These are phyloP conservation scores for Trametes punicea DNA, from an alignment of 768 basidiomycete species.

Conservation along the genomic window DNA sequence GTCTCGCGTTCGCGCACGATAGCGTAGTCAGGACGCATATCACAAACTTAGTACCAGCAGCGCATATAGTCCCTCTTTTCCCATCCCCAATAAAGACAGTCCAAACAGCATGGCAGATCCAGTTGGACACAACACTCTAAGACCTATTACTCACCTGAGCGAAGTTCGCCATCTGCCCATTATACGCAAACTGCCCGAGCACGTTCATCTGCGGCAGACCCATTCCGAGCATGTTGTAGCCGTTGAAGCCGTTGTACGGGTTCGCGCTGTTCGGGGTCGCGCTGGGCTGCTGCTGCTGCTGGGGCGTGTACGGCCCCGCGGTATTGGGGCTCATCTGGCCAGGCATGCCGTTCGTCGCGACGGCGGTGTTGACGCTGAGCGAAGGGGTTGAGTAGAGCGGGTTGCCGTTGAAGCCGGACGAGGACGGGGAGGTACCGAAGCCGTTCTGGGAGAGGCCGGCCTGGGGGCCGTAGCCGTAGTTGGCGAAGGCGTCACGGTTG, in stretches of 20 bases:
- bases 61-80: too few species aligned
- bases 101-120: too few species aligned
- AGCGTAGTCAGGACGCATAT: too few species aligned
- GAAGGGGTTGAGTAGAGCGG: slow-evolving; percentile 73
- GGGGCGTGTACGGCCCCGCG: slow-evolving; percentile 52
- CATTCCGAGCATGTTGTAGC: slow-evolving; percentile 80
- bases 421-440: slow-evolving; percentile 48
- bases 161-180: slow-evolving; percentile 66
- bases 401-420: slow-evolving; percentile 47
- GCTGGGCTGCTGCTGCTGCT: slow-evolving; percentile 34
- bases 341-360: slow-evolving; percentile 44
- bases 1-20: too few species aligned
- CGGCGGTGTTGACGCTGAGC: slow-evolving; percentile 62
- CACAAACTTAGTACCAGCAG: too few species aligned
- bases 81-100: too few species aligned
- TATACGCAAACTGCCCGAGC: slow-evolving; percentile 70
- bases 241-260: slow-evolving; percentile 57
- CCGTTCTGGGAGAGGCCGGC: slow-evolving; percentile 48
- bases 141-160: slow-evolving; percentile 44
- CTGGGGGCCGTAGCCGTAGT: slow-evolving; percentile 83
- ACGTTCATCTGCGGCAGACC: slow-evolving; percentile 72
- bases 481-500: slow-evolving; percentile 71
- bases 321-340: slow-evolving; percentile 70
- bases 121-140: too few species aligned
- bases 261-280: slow-evolving; percentile 40